These are phyloP conservation scores for Sanghuangporus baumii DNA, from an alignment of 1,284 basidiomycete genomes.

Conservation along the genomic window DNA sequence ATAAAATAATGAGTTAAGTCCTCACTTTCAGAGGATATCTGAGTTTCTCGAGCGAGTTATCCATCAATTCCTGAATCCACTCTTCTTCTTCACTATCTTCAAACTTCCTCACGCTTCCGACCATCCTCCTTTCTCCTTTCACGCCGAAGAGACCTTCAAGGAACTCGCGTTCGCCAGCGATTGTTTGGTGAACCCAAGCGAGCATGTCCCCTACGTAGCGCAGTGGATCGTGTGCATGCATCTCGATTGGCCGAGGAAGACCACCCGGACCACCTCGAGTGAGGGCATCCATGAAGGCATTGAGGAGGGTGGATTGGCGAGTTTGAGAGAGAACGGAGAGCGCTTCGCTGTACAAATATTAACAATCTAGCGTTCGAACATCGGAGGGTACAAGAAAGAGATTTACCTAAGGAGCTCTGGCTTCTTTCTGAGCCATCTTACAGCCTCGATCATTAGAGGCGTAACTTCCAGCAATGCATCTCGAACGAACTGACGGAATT, in stretches of 20 bases:
- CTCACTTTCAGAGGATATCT: constrained; percentile 80
- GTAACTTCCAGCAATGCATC: constrained; percentile 80
- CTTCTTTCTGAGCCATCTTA: constrained; percentile 66
- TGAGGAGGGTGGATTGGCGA: constrained; percentile 74
- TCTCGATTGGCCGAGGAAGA: constrained; percentile 88
- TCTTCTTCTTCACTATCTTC: constrained; percentile 56
- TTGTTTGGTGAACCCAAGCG: constrained; percentile 96
- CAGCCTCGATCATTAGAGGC: constrained; percentile 64
- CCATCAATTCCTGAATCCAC: constrained; percentile 79
- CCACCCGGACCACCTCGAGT: constrained; percentile 88
- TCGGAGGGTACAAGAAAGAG: neutral
- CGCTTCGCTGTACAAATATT: constrained; percentile 55
- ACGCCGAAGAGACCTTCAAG: constrained; percentile 80
- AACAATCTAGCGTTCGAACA: neutral
- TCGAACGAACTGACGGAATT: constrained; percentile 78
- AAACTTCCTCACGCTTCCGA: constrained; percentile 65
- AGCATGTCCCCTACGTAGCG: constrained; percentile 98
- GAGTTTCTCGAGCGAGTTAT: constrained; percentile 78
- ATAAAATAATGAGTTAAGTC: neutral
- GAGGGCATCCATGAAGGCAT: constrained; percentile 80
- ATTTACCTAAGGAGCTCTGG: constrained; percentile 78
- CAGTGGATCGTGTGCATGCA: constrained; percentile 95
- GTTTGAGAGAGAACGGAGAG: constrained; percentile 75
- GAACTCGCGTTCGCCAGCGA: constrained; percentile 92
- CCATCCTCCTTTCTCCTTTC: constrained; percentile 62